Evolutionary conservation across 208 protist genomes (phyloP).

Genomic region (Crithidia sp.): DNA sequence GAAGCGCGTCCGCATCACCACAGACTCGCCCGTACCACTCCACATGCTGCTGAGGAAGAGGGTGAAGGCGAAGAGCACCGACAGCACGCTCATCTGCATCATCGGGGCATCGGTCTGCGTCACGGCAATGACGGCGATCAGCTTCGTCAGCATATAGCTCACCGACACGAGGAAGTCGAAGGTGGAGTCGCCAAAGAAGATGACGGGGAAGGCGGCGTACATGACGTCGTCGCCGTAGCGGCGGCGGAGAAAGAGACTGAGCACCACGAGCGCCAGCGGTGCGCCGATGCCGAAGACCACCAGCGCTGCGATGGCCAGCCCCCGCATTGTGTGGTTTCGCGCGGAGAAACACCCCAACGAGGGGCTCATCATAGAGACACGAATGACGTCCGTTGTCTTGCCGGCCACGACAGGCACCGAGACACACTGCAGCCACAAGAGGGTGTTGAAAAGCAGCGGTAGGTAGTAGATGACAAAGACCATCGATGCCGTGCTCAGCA

Average conservation of each 20-base stretch:
- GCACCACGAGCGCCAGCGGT: not conserved
- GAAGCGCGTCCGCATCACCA: conserved; percentile 1
- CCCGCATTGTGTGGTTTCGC: conserved; percentile 14
- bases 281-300: conserved; percentile 22
- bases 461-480: conserved; percentile 26
- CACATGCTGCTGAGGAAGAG: conserved; percentile 21
- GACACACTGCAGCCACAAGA: conserved; percentile 32
- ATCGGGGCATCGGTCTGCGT: conserved; percentile 15
- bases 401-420: not conserved
- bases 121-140: conserved; percentile 13
- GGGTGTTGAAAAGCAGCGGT: conserved; percentile 15
- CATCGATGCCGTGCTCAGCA: conserved; percentile 23
- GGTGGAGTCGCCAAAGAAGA: conserved; percentile 28
- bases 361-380: conserved; percentile 9
- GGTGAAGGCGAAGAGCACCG: conserved; percentile 11
- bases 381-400: not conserved
- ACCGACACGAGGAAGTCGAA: conserved; percentile 24
- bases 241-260: not conserved
- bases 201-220: conserved; percentile 26
- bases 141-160: conserved; percentile 11
- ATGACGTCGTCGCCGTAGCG: conserved; percentile 34
- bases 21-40: not conserved
- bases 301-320: conserved; percentile 19
- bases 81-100: conserved; percentile 25
- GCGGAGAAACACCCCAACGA: conserved; percentile 13